Evolutionary conservation across 805 yeast species (phyloP).

Genomic region (Zygotorulaspora chibaensis): DNA sequence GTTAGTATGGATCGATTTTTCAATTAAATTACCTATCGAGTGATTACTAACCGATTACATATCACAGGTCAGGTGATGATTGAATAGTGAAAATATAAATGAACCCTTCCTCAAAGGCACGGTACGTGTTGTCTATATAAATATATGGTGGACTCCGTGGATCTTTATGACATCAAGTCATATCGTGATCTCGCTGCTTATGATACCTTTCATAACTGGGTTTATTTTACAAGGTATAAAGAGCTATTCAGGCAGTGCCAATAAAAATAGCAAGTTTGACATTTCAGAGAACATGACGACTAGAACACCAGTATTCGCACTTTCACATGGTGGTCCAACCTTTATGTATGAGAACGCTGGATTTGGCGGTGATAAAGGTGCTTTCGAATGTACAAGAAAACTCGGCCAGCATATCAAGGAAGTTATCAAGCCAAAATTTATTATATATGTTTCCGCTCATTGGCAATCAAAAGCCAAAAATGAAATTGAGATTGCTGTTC

Average conservation of each 20-base stretch:
- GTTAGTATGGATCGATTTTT: too few relatives aligned
- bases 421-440: constrained; percentile 56
- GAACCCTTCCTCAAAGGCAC: too few relatives aligned
- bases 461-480: constrained; percentile 53
- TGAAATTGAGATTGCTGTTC: constrained; percentile 47
- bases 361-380: constrained; percentile 53
- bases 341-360: constrained; percentile 55
- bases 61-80: too few relatives aligned
- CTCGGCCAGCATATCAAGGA: constrained; percentile 51
- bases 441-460: constrained; percentile 70
- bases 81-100: too few relatives aligned
- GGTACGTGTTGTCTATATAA: too few relatives aligned
- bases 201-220: neutral
- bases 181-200: neutral
- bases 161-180: neutral
- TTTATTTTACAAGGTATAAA: neutral
- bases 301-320: constrained; percentile 54
- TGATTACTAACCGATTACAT: too few relatives aligned
- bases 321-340: constrained; percentile 84
- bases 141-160: too few relatives aligned
- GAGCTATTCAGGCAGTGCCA: too few relatives aligned
- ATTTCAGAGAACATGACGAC: too few relatives aligned
- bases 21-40: too few relatives aligned
- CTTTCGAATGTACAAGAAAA: constrained; percentile 47
- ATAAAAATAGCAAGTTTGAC: too few relatives aligned